Evolutionary conservation across 345 rosid species (phyloP).

Genomic region (Citrus sinensis): DNA sequence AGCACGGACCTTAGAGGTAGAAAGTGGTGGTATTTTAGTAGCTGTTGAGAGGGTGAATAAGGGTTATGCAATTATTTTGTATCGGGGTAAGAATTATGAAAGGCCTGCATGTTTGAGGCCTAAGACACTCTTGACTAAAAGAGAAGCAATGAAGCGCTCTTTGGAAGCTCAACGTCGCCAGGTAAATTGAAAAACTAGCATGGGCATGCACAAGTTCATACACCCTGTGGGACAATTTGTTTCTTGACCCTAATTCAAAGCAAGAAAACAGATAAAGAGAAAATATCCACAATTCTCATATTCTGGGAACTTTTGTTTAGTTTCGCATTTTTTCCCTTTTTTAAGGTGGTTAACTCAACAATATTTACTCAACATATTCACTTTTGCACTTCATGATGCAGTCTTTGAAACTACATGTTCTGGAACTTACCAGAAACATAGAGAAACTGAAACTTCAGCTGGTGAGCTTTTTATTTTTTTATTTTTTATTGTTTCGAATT

Average conservation of each 20-base stretch:
- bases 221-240: neutral
- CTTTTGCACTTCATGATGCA: conserved; percentile 34
- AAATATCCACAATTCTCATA: neutral
- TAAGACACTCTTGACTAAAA: conserved; percentile 69
- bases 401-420: conserved; percentile 89
- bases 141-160: conserved; percentile 76
- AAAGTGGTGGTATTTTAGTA: conserved; percentile 91
- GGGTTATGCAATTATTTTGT: conserved; percentile 82
- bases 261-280: neutral
- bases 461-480: conserved; percentile 44
- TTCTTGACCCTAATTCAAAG: no score
- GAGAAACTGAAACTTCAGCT: conserved; percentile 54
- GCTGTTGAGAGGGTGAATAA: conserved; percentile 79
- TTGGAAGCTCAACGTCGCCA: conserved; percentile 75
- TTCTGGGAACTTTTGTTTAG: neutral
- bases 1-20: conserved; percentile 71
- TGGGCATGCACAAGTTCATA: neutral
- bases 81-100: conserved; percentile 90
- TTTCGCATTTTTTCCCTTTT: neutral
- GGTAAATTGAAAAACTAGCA: conserved; percentile 37
- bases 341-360: neutral
- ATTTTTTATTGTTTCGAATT: neutral
- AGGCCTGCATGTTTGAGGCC: conserved; percentile 81
- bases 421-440: conserved; percentile 67
- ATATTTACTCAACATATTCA: conserved; percentile 7